Evolutionary conservation across 371 early-diverging fungal genomes (phyloP).

Genomic region (Rhizopus arrhizus): DNA sequence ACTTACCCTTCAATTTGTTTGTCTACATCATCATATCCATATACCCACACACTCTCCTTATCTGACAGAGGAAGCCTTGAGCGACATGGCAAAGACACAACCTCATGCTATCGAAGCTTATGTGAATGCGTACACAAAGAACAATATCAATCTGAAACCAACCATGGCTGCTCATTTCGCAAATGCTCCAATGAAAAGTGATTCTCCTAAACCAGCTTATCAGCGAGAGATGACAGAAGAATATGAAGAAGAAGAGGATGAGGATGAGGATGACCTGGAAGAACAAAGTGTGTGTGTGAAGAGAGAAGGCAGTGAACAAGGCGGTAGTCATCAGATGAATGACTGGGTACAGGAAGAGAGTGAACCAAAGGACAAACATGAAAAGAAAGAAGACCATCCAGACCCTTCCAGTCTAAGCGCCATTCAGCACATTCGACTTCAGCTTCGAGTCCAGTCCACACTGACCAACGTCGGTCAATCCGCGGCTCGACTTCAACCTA

Average conservation of each 20-base stretch:
- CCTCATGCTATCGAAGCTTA: conserved; percentile 48
- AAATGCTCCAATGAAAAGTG: conserved; percentile 10
- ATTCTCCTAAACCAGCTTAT: conserved; percentile 6
- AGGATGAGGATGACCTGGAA: conserved; percentile 3
- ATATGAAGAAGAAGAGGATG: background rate
- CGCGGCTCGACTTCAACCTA: conserved; percentile 36
- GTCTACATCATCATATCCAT: conserved; percentile 40
- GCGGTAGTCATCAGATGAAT: no score
- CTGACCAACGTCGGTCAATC: conserved; percentile 29
- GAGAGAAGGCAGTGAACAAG: background rate
- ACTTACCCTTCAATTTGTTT: conserved; percentile 53
- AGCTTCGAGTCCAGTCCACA: conserved; percentile 43
- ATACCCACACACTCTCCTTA: conserved; percentile 50
- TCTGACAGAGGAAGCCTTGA: conserved; percentile 32
- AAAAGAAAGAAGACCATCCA: conserved; percentile 1
- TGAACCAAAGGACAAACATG: conserved; percentile 1
- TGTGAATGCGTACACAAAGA: conserved; percentile 43
- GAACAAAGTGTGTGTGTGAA: background rate
- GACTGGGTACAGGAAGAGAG: conserved; percentile 5
- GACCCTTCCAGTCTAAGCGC: conserved; percentile 41
- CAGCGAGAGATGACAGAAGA: background rate
- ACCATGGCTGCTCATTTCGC: conserved; percentile 43
- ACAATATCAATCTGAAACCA: conserved; percentile 38
- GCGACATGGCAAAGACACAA: conserved; percentile 35
- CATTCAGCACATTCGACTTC: conserved; percentile 46